Conservation (phyloP, 2,329 filamentous ascomycete genomes). For the Stagonosporopsis vannaccii region DNA sequence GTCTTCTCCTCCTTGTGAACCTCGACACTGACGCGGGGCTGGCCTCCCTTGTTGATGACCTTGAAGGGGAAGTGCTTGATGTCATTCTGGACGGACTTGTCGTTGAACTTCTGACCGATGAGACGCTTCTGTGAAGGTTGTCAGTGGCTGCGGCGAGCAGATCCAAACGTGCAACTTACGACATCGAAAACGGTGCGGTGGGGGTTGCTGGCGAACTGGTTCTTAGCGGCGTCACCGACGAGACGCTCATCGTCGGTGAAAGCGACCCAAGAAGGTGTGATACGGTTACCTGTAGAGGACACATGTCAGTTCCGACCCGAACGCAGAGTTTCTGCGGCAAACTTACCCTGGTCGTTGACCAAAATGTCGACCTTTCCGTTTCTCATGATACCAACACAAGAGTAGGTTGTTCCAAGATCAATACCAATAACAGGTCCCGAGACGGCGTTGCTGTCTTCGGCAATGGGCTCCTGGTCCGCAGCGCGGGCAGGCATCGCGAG, state of each 20-base stretch:
- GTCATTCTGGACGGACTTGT: constrained; percentile 82
- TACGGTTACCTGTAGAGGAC: constrained; percentile 49
- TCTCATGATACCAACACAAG: constrained; percentile 79
- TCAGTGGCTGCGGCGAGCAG: constrained; percentile 24
- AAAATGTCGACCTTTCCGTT: constrained; percentile 54
- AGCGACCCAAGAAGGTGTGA: constrained; percentile 78
- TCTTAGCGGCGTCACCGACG: constrained; percentile 82
- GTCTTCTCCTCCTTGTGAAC: constrained; percentile 70
- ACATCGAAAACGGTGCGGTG: constrained; percentile 58
- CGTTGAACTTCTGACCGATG: constrained; percentile 60
- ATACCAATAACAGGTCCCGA: constrained; percentile 70
- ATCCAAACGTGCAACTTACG: constrained; percentile 29
- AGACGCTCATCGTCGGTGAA: constrained; percentile 97
- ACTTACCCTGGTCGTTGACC: constrained; percentile 53
- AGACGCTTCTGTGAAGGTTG: constrained; percentile 56
- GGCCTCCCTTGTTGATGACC: constrained; percentile 86
- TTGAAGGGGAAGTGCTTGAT: constrained; percentile 99
- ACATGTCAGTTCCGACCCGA: constrained; percentile 30
- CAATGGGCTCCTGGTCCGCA: constrained; percentile 69
- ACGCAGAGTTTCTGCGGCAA: neutral
- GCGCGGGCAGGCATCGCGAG: constrained; percentile 79
- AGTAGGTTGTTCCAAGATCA: constrained; percentile 94
- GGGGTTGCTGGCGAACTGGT: constrained; percentile 59
- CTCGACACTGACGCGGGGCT: constrained; percentile 82
- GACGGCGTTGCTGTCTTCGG: constrained; percentile 66